Percentiles rank a stretch among this genome's conserved stretches.
Evolutionary conservation across 202 grass and related monocot species (phyloP).

Genomic region (Setaria italica): DNA sequence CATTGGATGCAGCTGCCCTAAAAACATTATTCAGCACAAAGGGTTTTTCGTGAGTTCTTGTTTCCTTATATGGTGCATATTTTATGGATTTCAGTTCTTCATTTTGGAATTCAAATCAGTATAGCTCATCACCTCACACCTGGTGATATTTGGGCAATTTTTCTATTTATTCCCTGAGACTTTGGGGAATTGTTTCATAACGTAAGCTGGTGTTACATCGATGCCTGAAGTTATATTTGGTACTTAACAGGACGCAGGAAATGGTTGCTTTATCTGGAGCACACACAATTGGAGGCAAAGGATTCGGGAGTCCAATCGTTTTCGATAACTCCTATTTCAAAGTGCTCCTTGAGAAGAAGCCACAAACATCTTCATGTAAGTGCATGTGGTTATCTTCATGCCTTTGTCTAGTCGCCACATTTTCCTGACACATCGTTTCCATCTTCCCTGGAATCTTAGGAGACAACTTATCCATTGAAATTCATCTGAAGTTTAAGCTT

Average conservation of each 20-base stretch:
- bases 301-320: conserved; percentile 71
- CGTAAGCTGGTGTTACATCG: background rate
- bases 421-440: background rate
- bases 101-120: background rate
- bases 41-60: conserved; percentile 84
- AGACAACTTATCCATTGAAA: conserved; percentile 5
- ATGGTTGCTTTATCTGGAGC: conserved; percentile 87
- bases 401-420: conserved; percentile 2
- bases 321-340: conserved; percentile 89
- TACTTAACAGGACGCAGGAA: conserved; percentile 64
- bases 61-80: conserved; percentile 31
- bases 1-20: conserved; percentile 70
- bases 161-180: background rate
- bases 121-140: background rate
- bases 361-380: conserved; percentile 70
- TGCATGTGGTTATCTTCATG: background rate
- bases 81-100: background rate
- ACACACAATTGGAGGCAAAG: conserved; percentile 91
- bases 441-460: background rate
- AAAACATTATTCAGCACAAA: conserved; percentile 71
- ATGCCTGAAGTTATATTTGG: background rate
- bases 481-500: background rate
- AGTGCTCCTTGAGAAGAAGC: conserved; percentile 89
- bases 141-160: conserved; percentile 1
- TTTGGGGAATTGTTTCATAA: conserved; percentile 4